Conservation (phyloP, 768 basidiomycete species). For the Termitomyces sp. region DNA sequence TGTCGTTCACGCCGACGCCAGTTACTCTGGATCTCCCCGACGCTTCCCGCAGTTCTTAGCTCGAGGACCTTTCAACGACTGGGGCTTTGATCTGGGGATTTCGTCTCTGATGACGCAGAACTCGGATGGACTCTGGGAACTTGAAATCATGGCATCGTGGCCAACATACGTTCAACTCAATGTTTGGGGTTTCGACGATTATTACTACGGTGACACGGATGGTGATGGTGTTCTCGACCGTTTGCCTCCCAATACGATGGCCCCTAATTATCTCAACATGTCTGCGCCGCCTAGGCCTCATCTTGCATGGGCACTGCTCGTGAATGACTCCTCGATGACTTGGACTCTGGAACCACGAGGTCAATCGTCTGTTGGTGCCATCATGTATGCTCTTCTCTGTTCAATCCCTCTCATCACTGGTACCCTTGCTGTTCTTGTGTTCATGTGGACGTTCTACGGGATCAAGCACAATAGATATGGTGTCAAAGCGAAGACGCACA, state of each 20-base stretch:
- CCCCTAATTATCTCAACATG: conserved; percentile 87
- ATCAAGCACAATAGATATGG: conserved; percentile 94
- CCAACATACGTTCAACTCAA: conserved; percentile 88
- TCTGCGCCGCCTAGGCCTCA: conserved; percentile 86
- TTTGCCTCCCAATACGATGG: conserved; percentile 80
- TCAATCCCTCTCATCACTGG: conserved; percentile 83
- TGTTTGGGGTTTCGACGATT: conserved; percentile 87
- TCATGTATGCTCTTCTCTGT: conserved; percentile 82
- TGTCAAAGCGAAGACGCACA: conserved; percentile 63
- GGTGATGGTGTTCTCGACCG: conserved; percentile 86
- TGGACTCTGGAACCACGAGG: conserved; percentile 85
- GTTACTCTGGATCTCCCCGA: conserved; percentile 49
- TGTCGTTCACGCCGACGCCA: conserved; percentile 74
- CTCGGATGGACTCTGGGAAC: conserved; percentile 67
- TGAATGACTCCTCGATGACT: conserved; percentile 70
- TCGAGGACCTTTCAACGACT: conserved; percentile 85
- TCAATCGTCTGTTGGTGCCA: conserved; percentile 70
- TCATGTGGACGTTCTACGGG: conserved; percentile 96
- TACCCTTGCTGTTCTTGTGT: conserved; percentile 72
- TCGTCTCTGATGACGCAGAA: conserved; percentile 60
- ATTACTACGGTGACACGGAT: conserved; percentile 88
- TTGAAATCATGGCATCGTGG: conserved; percentile 88
- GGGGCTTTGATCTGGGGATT: conserved; percentile 88
- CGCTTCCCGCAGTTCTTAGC: conserved; percentile 85
- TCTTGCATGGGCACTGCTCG: conserved; percentile 78